Percentiles rank a stretch among this genome's conserved stretches.
Conservation (phyloP, 805 yeast species). For the Kodamaea fukazawae region DNA sequence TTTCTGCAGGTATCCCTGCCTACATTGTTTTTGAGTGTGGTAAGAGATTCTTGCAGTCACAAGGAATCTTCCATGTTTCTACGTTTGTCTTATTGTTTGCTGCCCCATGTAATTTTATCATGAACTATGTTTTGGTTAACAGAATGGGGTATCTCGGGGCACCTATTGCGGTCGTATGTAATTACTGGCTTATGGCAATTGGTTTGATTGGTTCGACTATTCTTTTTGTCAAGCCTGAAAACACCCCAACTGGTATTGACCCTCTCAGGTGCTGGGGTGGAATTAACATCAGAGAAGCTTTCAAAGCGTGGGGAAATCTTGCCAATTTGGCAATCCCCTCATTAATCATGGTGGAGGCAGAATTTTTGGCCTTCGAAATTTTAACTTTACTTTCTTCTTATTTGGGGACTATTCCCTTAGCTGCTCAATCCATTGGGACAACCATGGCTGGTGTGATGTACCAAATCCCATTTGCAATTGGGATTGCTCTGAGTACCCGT, state of each 20-base stretch:
- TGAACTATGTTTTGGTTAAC: constrained; percentile 46
- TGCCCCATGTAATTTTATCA: constrained; percentile 50
- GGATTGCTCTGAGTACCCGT: constrained; percentile 57
- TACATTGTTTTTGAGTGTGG: constrained; percentile 55
- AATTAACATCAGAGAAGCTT: constrained; percentile 36
- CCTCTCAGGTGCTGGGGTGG: constrained; percentile 52
- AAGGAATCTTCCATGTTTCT: constrained; percentile 56
- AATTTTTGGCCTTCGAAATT: constrained; percentile 57
- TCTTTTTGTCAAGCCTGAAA: constrained; percentile 33
- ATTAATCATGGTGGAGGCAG: constrained; percentile 57
- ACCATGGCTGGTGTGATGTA: constrained; percentile 45
- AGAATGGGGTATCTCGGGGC: constrained; percentile 55
- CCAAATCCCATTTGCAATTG: constrained; percentile 58
- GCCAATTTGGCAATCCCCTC: constrained; percentile 52
- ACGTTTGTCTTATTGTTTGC: constrained; percentile 52
- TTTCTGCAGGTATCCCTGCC: constrained; percentile 56
- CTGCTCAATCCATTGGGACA: constrained; percentile 50
- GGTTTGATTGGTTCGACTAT: constrained; percentile 40
- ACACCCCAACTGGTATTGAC: constrained; percentile 47
- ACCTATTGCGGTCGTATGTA: constrained; percentile 56
- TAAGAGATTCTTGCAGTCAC: constrained; percentile 56
- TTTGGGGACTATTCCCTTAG: constrained; percentile 51
- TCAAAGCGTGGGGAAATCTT: constrained; percentile 46
- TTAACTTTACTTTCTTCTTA: constrained; percentile 54
- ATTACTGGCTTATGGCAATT: constrained; percentile 55